Evolutionary conservation across 2,329 filamentous ascomycete species (phyloP).

Genomic region (Cordyceps pruinosa): DNA sequence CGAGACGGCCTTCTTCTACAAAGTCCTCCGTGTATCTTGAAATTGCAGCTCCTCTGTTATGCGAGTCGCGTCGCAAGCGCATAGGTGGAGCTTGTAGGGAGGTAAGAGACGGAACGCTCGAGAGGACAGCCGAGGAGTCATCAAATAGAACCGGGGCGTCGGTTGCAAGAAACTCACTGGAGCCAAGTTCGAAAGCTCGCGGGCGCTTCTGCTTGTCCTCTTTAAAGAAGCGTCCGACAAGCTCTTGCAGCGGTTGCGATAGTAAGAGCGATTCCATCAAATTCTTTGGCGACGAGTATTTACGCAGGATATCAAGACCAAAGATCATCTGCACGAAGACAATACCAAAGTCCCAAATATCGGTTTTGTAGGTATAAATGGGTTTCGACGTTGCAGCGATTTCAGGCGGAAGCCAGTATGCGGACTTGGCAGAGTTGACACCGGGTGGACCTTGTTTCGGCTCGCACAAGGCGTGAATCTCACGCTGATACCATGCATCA

Average conservation of each 20-base stretch:
- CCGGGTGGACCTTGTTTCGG: constrained; percentile 46
- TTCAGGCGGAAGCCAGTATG: constrained; percentile 80
- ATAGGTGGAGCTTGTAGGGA: constrained; percentile 37
- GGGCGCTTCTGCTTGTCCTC: constrained; percentile 76
- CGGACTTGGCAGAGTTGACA: constrained; percentile 59
- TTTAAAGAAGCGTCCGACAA: constrained; percentile 79
- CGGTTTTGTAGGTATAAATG: constrained; percentile 68
- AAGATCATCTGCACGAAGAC: constrained; percentile 93
- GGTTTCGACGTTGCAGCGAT: constrained; percentile 55
- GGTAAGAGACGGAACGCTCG: constrained; percentile 35
- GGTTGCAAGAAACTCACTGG: constrained; percentile 59
- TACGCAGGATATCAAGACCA: constrained; percentile 67
- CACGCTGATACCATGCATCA: constrained; percentile 64
- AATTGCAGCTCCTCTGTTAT: constrained; percentile 41
- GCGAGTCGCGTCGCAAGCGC: constrained; percentile 56
- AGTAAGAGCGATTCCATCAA: constrained; percentile 65
- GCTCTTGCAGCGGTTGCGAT: constrained; percentile 68
- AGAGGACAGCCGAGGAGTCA: constrained; percentile 32
- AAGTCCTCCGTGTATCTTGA: constrained; percentile 87
- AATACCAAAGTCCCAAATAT: constrained; percentile 92
- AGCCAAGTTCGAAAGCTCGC: constrained; percentile 67
- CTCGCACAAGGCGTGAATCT: constrained; percentile 55
- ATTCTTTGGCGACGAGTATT: constrained; percentile 70
- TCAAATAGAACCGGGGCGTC: constrained; percentile 53
- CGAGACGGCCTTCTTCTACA: constrained; percentile 79